Conservation (phyloP, 441 rosid species). For the Erysimum pusillum region DNA sequence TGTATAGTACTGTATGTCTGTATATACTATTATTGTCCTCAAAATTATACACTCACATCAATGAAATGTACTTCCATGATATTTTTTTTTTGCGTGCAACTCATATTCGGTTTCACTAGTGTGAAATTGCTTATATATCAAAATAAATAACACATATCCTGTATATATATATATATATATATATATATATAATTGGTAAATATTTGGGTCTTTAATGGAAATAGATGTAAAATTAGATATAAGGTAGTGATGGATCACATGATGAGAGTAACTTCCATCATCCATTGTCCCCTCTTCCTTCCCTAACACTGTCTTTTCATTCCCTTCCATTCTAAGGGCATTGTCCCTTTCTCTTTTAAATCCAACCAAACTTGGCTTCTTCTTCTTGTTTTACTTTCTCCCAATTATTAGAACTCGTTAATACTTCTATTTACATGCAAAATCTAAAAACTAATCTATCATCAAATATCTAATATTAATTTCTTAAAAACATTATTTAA, state of each 20-base stretch:
- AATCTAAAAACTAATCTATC: too few relatives aligned
- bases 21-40: slow-evolving; percentile 18
- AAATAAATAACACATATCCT: too few relatives aligned
- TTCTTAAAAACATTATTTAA: too few relatives aligned
- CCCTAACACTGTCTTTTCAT: slow-evolving; percentile 49
- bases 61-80: slow-evolving; percentile 25
- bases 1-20: slow-evolving; percentile 3
- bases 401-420: slow-evolving; percentile 33
- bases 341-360: slow-evolving; percentile 49
- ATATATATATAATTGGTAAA: slow-evolving; percentile 5
- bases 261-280: slow-evolving; percentile 50
- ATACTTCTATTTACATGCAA: too few relatives aligned
- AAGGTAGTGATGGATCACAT: slow-evolving; percentile 44
- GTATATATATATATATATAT: too few relatives aligned
- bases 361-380: slow-evolving; percentile 48
- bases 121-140: not conserved
- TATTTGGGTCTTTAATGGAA: not conserved
- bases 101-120: not conserved
- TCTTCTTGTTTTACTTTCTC: slow-evolving; percentile 43
- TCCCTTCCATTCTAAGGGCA: slow-evolving; percentile 50
- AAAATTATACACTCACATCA: slow-evolving; percentile 9
- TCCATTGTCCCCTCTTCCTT: slow-evolving; percentile 47
- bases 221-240: slow-evolving; percentile 34
- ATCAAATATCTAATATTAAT: too few relatives aligned
- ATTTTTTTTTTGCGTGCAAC: slow-evolving; percentile 3